Percentiles rank a stretch among this genome's conserved stretches.
Conservation (phyloP, 1,284 basidiomycete species). For the Inonotus hispidus region DNA sequence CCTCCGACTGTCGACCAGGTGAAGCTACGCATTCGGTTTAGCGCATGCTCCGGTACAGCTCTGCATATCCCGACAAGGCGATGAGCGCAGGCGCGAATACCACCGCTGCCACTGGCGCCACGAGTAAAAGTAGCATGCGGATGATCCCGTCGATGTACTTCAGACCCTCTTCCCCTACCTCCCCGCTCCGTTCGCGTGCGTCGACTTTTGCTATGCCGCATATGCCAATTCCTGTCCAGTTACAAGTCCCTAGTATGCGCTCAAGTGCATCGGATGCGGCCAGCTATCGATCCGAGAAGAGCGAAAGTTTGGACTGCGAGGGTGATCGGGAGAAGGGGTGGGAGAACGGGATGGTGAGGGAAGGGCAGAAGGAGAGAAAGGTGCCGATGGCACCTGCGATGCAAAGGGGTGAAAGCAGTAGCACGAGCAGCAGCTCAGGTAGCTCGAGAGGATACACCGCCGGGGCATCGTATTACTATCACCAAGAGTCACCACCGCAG, state of each 20-base stretch:
- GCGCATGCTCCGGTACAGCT: conserved; percentile 10
- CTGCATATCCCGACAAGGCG: background rate
- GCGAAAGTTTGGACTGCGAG: background rate
- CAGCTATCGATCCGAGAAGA: background rate
- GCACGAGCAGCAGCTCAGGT: conserved; percentile 10
- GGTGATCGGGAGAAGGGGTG: background rate
- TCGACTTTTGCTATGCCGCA: conserved; percentile 8
- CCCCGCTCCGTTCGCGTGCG: conserved; percentile 2
- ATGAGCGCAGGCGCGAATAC: background rate
- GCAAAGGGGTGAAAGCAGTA: conserved; percentile 3
- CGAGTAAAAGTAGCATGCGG: background rate
- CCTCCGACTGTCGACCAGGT: background rate
- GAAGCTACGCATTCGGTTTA: background rate
- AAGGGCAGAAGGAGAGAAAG: background rate
- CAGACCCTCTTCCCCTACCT: conserved; percentile 8
- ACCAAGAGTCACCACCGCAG: background rate
- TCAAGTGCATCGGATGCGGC: conserved; percentile 15
- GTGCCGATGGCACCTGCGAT: conserved; percentile 11
- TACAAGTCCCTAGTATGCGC: conserved; percentile 6
- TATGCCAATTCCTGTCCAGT: conserved; percentile 1
- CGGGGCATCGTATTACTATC: background rate
- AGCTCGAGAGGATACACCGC: conserved; percentile 2
- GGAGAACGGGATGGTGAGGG: background rate
- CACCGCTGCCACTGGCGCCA: background rate
- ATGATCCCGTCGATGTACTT: conserved; percentile 16